phyloP scores from a whole-genome alignment of 2,329 filamentous ascomycete genomes.

The Aspergillus neoniger region DNA sequence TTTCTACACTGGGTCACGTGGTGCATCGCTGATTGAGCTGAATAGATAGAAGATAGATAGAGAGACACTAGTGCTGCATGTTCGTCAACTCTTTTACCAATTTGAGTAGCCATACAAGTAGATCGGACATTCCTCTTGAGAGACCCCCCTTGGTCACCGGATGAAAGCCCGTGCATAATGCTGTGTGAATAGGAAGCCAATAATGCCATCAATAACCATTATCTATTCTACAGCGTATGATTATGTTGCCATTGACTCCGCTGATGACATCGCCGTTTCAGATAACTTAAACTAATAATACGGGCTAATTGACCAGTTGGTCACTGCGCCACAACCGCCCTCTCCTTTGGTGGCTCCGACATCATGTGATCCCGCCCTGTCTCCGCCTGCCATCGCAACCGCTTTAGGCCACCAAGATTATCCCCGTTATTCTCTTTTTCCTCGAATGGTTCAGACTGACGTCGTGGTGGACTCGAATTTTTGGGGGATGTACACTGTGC shows the following conservation, averaged over 20 bases:
- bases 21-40: not conserved
- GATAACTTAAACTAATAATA: too few relatives aligned
- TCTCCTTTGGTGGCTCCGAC: not conserved
- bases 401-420: slow-evolving; percentile 24
- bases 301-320: not conserved
- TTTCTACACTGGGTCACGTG: slow-evolving; percentile 12
- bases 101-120: not conserved
- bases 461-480: slow-evolving; percentile 2
- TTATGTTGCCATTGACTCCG: not conserved
- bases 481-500: not conserved
- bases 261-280: slow-evolving; percentile 19
- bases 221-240: not conserved
- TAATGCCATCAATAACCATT: not conserved
- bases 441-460: slow-evolving; percentile 8
- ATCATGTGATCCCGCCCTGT: slow-evolving; percentile 24
- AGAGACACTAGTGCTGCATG: not conserved
- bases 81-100: too few relatives aligned
- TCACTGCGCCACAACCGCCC: slow-evolving; percentile 2
- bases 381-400: slow-evolving; percentile 19
- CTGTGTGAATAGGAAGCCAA: not conserved
- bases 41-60: too few relatives aligned
- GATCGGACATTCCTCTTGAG: not conserved
- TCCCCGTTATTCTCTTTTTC: not conserved
- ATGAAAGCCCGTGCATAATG: not conserved
- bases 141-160: not conserved